These are phyloP conservation scores for Penicillium sp. DNA, from an alignment of 2,329 filamentous ascomycete genomes.

Conservation along the genomic window DNA sequence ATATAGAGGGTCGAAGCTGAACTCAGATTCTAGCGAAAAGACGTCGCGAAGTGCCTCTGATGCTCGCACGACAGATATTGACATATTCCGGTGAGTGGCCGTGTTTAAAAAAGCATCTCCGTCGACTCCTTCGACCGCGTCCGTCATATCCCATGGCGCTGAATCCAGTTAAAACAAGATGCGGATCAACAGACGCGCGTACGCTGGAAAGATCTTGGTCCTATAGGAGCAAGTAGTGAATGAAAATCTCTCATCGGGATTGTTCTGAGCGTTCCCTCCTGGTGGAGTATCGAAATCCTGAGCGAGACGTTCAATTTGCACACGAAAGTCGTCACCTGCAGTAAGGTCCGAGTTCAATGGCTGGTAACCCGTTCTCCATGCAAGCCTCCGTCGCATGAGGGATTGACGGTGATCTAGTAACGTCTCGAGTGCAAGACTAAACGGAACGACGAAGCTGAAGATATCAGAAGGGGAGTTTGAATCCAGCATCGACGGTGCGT, in stretches of 20 bases:
- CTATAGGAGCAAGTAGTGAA: background rate
- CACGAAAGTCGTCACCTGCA: background rate
- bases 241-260: background rate
- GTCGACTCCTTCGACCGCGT: background rate
- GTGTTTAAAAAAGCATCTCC: background rate
- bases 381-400: background rate
- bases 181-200: background rate
- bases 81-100: background rate
- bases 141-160: background rate
- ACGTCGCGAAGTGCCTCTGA: constrained; percentile 2
- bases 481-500: background rate
- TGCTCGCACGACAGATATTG: background rate
- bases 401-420: background rate
- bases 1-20: background rate
- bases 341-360: background rate
- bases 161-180: background rate
- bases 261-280: background rate
- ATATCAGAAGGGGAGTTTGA: background rate
- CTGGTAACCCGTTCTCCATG: background rate
- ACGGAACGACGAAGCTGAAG: background rate
- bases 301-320: background rate
- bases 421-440: background rate
- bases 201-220: constrained; percentile 1
- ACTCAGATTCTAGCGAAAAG: background rate
- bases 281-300: background rate